phyloP scores from a whole-genome alignment of 495 filamentous ascomycete species.

The Acidiella bohemica region DNA sequence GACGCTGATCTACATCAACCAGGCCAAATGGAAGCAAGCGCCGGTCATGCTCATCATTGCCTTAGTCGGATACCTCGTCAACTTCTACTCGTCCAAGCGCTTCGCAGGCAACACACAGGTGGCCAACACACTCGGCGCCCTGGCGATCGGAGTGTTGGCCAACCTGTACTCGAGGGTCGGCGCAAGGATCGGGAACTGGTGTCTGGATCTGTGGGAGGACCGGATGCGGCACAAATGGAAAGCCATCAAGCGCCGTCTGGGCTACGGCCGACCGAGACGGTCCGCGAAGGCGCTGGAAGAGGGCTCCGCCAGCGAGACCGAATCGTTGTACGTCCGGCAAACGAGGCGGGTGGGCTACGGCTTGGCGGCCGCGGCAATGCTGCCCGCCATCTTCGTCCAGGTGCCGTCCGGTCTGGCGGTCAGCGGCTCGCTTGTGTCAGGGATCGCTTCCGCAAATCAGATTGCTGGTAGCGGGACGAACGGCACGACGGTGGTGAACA shows the following conservation, averaged over 20 bases:
- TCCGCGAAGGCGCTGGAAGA: conserved; percentile 13
- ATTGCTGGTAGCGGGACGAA: conserved; percentile 43
- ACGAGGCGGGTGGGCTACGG: conserved; percentile 47
- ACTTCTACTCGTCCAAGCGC: conserved; percentile 57
- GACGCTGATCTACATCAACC: conserved; percentile 73
- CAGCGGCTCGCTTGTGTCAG: conserved; percentile 67
- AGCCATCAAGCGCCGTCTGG: conserved; percentile 1
- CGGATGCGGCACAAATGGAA: conserved; percentile 19
- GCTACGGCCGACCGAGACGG: background rate
- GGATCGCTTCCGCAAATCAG: conserved; percentile 69
- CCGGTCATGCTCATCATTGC: conserved; percentile 78
- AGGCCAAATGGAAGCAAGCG: conserved; percentile 78
- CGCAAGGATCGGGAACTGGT: conserved; percentile 23
- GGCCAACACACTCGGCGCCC: conserved; percentile 69
- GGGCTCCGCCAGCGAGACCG: conserved; percentile 6
- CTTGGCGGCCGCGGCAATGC: conserved; percentile 72
- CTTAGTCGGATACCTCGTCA: conserved; percentile 75
- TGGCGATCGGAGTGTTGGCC: conserved; percentile 72
- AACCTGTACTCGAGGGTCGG: conserved; percentile 78
- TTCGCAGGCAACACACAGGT: conserved; percentile 72
- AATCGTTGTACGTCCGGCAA: conserved; percentile 10
- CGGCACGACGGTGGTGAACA: conserved; percentile 32
- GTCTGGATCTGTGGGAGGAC: conserved; percentile 27
- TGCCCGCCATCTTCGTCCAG: conserved; percentile 89
- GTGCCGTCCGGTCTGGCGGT: conserved; percentile 85